phyloP scores from a whole-genome alignment of 305 asterid genomes.

The Striga hermonthica region DNA sequence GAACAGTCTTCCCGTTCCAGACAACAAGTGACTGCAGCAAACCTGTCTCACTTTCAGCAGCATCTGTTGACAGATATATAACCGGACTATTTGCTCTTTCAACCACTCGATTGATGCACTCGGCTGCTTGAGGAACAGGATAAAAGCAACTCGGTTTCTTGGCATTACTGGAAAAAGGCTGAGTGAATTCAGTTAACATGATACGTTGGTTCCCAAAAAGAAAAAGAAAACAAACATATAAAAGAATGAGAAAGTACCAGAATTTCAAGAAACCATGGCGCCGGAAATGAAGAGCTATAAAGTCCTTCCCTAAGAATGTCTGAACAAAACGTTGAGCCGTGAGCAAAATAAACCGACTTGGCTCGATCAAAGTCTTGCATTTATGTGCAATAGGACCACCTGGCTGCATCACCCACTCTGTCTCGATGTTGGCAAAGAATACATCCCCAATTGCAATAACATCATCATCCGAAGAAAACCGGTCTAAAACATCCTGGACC shows the following conservation, averaged over 20 bases:
- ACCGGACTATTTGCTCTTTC: conserved; percentile 77
- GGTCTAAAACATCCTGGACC: conserved; percentile 56
- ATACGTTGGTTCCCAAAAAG: background rate
- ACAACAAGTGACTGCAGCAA: conserved; percentile 76
- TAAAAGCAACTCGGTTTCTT: conserved; percentile 88
- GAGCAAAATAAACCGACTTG: conserved; percentile 77
- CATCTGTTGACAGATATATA: conserved; percentile 87
- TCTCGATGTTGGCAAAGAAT: conserved; percentile 89
- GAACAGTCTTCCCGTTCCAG: conserved; percentile 70
- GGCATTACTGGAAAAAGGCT: conserved; percentile 61
- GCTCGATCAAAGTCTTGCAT: conserved; percentile 88
- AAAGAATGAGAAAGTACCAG: conserved; percentile 50
- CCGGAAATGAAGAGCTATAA: conserved; percentile 87
- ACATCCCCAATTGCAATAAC: conserved; percentile 93
- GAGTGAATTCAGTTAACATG: conserved; percentile 6
- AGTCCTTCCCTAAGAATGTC: conserved; percentile 84
- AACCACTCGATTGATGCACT: conserved; percentile 77
- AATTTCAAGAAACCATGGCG: conserved; percentile 97
- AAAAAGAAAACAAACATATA: background rate
- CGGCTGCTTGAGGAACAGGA: conserved; percentile 98
- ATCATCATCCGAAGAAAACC: conserved; percentile 63
- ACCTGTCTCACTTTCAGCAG: conserved; percentile 93
- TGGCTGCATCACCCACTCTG: conserved; percentile 91
- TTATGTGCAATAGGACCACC: conserved; percentile 95
- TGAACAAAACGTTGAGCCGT: conserved; percentile 95